phyloP scores from a whole-genome alignment of 805 yeast species.

The Saccharomycopsis javanensis region DNA sequence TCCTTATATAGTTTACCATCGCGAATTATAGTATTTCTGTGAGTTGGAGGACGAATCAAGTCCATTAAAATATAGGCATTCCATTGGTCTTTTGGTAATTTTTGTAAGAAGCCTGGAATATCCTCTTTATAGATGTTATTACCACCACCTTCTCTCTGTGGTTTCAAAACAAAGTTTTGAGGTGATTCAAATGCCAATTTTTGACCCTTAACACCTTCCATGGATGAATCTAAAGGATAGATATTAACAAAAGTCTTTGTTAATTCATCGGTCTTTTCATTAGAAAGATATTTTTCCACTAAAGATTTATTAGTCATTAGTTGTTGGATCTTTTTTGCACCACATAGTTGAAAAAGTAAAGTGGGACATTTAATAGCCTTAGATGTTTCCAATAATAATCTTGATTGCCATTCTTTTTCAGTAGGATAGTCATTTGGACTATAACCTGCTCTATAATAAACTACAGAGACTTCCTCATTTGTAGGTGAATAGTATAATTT shows the following conservation, averaged over 20 bases:
- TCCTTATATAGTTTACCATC: conserved; percentile 55
- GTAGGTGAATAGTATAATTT: conserved; percentile 45
- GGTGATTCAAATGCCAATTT: conserved; percentile 60
- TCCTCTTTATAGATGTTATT: conserved; percentile 83
- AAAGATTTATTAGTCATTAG: conserved; percentile 50
- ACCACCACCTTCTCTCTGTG: conserved; percentile 99
- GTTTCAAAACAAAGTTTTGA: conserved; percentile 74
- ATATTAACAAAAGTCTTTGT: conserved; percentile 69
- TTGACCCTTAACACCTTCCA: conserved; percentile 52
- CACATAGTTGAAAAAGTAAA: conserved; percentile 78
- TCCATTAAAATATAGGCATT: conserved; percentile 91
- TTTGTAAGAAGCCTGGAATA: conserved; percentile 62
- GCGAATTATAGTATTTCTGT: conserved; percentile 61
- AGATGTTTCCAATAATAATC: conserved; percentile 63
- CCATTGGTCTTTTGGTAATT: conserved; percentile 65
- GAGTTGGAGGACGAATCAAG: conserved; percentile 67
- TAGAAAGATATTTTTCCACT: conserved; percentile 38
- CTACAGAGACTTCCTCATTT: conserved; percentile 71
- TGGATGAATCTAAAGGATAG: conserved; percentile 72
- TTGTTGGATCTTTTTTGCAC: conserved; percentile 92
- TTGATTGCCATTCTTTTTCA: conserved; percentile 66
- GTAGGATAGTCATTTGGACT: conserved; percentile 68
- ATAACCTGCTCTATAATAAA: conserved; percentile 86
- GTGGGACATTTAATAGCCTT: conserved; percentile 89
- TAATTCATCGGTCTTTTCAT: conserved; percentile 28